Evolutionary conservation across 495 filamentous ascomycete genomes (phyloP).

Genomic region (Tuber umbilicatum): DNA sequence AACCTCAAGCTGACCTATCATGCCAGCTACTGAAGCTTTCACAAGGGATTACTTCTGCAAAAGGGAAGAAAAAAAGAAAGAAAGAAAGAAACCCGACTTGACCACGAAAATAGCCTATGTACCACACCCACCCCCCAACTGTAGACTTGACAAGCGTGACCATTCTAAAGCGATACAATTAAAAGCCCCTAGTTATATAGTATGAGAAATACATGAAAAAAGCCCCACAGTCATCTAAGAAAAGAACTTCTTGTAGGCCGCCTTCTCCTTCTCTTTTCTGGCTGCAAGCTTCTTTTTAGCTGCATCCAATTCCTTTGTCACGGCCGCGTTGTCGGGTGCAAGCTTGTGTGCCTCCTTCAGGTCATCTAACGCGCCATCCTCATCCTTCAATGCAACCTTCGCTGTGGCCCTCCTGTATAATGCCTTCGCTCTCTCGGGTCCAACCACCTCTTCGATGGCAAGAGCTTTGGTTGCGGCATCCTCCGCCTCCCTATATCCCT

Average conservation of each 20-base stretch:
- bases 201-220: slow-evolving; percentile 8
- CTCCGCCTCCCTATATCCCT: slow-evolving; percentile 60
- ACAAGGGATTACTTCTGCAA: background rate
- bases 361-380: slow-evolving; percentile 72
- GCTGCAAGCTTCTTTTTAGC: slow-evolving; percentile 70
- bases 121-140: background rate
- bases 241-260: slow-evolving; percentile 84
- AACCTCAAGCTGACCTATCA: slow-evolving; percentile 1
- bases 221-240: slow-evolving; percentile 27
- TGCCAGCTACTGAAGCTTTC: background rate
- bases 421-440: slow-evolving; percentile 78
- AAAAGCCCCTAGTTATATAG: background rate
- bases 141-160: background rate
- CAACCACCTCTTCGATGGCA: slow-evolving; percentile 51
- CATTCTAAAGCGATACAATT: slow-evolving; percentile 7
- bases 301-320: slow-evolving; percentile 63
- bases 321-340: slow-evolving; percentile 67
- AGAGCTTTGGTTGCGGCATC: slow-evolving; percentile 68
- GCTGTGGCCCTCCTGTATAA: slow-evolving; percentile 76
- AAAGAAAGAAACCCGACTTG: background rate
- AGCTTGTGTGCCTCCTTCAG: slow-evolving; percentile 69
- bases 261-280: slow-evolving; percentile 77
- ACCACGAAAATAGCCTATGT: background rate
- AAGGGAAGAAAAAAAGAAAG: background rate
- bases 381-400: slow-evolving; percentile 66